Base-by-base conservation (phyloP, 345 rosid species). In the Camelina neglecta region DNA sequence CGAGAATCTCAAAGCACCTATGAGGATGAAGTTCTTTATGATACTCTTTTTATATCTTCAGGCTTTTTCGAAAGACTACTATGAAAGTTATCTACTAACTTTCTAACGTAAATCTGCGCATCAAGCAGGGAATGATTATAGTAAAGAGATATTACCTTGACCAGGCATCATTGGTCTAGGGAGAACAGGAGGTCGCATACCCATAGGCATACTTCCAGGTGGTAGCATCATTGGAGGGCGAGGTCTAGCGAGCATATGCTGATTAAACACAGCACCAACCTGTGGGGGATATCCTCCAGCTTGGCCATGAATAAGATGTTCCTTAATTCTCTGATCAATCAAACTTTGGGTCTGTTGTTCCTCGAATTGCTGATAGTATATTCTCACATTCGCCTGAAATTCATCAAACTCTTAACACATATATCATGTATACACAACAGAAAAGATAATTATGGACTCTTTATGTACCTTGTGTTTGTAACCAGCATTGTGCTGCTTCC, bases 401-500 rank as follows among this genome's bases (percentile, higher is more conserved):
- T 38, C 45, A 74, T 55, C 72, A 62, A 67, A 61, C 53, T 12
- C 41, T 61, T 15, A 63, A 56, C 55, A 38, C 15, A 45, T 54
- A 21, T 18, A 50, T 13, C 51, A 7, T 9, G 6, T 6, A 11
- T 56, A 53, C 1, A 11, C 41, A 3, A 18, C 2, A 57, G 5
- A 6, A 55, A 48, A 57, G 20, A 57, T 36, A 21, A 51, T 47
- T 47, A 42, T 38, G 4, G 16, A 20, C 20, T 16, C n/a, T 45
- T 67, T 42, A 31, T 16, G 60, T 80, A 90, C 99, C 99, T 95
- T 95, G 81, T 95, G 99, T 74, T 95, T 95, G 86, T 92, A 92
- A 39, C 99, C 99, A 2, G 99, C 99, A 75, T 95, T 95, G 80
- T 95, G 98, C 79, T 95, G 99, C 84, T 93, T 95, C 82, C 98